Evolutionary conservation across 2,329 filamentous ascomycete species (phyloP), one percentile per base, ranked within the genome.

Genomic region (Aphanocladium album): DNA sequence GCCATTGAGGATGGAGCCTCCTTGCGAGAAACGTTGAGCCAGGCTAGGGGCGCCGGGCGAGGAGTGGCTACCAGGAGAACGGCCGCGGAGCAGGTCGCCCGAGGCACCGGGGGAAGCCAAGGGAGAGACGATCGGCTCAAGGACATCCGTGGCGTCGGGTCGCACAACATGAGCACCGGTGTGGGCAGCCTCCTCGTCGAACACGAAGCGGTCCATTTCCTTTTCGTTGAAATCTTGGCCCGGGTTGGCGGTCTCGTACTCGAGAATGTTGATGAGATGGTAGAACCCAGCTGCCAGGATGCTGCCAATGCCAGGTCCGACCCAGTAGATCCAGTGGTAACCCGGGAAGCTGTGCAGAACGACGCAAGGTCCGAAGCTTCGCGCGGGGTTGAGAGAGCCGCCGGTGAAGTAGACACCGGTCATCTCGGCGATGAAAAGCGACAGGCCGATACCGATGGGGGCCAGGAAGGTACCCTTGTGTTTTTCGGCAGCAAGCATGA

Each of bases 401-500:
- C 79, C 79, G 11, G 79, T 81, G 61, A 77, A 81, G 63, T 76
- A 77, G 19, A 81, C 73, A 33, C 78, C 79, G 5, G 74, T 74
- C 63, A 81, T 67, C 63, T 80, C 74, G 3, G 73, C 71, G 41
- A 80, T 74, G 66, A 80, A 80, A 5, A 79, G 68, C 16, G 77
- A 73, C 60, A 80, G 67, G 2, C 77, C 77, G 49, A 81, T 80
- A 5, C 79, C 79, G 1, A 81, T 70, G 0, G 79, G 79, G 16
- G 79, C 79, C 17, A 81, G 72, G 57, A 79, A 80, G 1, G 78
- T 80, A 0, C 72, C 78, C 5, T 72, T 70, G 59, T 80, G 79
- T 65, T 81, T 79, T 67, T 81, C 79, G 27, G 77, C 77, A 23
- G 79, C 79, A n/a, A 81, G 72, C 78, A 81, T 80, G 63, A 81